Evolutionary conservation across 1,139 yeast species (phyloP).

Genomic region (Candida sp.): DNA sequence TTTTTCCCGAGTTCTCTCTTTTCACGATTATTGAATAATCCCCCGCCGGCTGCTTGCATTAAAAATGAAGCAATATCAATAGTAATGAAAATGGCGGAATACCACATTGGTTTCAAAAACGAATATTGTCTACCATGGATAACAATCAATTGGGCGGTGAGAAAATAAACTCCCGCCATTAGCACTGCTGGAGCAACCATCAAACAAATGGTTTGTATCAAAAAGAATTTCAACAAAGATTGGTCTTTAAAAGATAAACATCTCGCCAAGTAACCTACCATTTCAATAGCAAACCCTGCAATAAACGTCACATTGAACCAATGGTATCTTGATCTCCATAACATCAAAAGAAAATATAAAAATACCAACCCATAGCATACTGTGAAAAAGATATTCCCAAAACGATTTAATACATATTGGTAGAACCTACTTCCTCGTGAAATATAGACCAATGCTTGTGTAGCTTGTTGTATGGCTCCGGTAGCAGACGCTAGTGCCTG

Average conservation of each 20-base stretch:
- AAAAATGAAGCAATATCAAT: slow-evolving; percentile 67
- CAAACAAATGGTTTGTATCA: slow-evolving; percentile 66
- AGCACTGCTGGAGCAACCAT: slow-evolving; percentile 87
- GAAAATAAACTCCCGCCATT: slow-evolving; percentile 83
- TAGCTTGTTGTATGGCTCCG: slow-evolving; percentile 24
- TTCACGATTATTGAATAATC: slow-evolving; percentile 51
- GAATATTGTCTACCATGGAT: slow-evolving; percentile 66
- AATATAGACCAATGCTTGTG: slow-evolving; percentile 29
- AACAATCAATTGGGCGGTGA: slow-evolving; percentile 70
- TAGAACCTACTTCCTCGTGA: slow-evolving; percentile 24
- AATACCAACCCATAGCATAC: slow-evolving; percentile 22
- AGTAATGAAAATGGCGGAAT: slow-evolving; percentile 64
- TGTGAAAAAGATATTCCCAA: slow-evolving; percentile 30
- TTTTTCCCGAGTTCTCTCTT: slow-evolving; percentile 54
- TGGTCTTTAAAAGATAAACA: slow-evolving; percentile 35
- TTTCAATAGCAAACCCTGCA: slow-evolving; percentile 27
- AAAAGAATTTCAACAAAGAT: slow-evolving; percentile 40
- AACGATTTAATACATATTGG: slow-evolving; percentile 17
- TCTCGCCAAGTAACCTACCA: slow-evolving; percentile 72
- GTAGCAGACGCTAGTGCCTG: slow-evolving; percentile 27
- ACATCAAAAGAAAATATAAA: slow-evolving; percentile 15
- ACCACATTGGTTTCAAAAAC: slow-evolving; percentile 68
- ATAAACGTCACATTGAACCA: slow-evolving; percentile 29
- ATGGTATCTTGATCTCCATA: slow-evolving; percentile 20
- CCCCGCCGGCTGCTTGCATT: slow-evolving; percentile 79